Percentiles rank a stretch among this genome's conserved stretches.
These are phyloP conservation scores for Trichophyton simii DNA, from an alignment of 2,329 filamentous ascomycete genomes.

Conservation along the genomic window DNA sequence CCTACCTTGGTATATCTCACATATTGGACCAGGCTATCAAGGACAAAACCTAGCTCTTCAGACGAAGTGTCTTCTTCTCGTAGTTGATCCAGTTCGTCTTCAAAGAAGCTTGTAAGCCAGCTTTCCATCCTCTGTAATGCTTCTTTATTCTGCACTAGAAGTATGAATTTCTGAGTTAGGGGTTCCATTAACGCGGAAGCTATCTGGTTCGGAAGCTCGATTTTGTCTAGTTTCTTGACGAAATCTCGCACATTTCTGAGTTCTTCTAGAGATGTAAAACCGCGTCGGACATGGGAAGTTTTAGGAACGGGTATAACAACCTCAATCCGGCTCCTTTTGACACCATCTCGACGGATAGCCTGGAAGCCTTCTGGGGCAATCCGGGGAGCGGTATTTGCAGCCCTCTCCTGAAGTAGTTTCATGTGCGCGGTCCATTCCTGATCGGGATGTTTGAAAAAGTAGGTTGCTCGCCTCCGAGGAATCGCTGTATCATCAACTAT, in stretches of 20 bases:
- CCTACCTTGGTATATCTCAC: conserved; percentile 29
- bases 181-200: conserved; percentile 64
- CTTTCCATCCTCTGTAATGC: conserved; percentile 30
- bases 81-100: conserved; percentile 25
- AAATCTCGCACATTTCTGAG: conserved; percentile 59
- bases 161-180: conserved; percentile 61
- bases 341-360: conserved; percentile 43
- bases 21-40: conserved; percentile 25
- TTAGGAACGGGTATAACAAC: conserved; percentile 54
- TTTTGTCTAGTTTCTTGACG: conserved; percentile 59
- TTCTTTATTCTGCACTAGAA: conserved; percentile 49
- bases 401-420: conserved; percentile 51
- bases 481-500: conserved; percentile 57
- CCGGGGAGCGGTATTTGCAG: conserved; percentile 17
- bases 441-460: conserved; percentile 53
- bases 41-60: conserved; percentile 25
- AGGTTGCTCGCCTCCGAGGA: conserved; percentile 22
- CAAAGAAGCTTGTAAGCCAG: conserved; percentile 29
- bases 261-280: conserved; percentile 52
- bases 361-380: conserved; percentile 47
- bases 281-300: conserved; percentile 59
- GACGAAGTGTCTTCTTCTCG: conserved; percentile 27
- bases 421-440: conserved; percentile 59
- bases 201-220: conserved; percentile 71
- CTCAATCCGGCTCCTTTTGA: conserved; percentile 39